A percentile compares a stretch with the other conserved stretches of the same genome.
phyloP scores from a whole-genome alignment of 768 basidiomycete genomes.

The Phaeotremella skinneri region DNA sequence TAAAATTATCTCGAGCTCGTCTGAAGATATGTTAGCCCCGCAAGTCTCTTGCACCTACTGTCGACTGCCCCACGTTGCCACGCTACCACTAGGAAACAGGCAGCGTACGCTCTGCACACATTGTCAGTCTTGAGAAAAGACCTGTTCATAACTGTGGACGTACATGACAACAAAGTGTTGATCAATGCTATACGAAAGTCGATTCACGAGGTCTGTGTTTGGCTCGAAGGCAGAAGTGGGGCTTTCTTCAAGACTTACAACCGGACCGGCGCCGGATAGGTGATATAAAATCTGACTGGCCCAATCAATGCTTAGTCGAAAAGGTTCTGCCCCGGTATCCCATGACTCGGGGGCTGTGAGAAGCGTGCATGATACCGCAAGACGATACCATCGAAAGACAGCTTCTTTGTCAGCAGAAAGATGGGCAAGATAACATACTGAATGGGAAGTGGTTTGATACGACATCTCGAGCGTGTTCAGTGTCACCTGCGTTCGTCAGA shows the following conservation, averaged over 20 bases:
- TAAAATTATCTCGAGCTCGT: background rate
- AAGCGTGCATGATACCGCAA: background rate
- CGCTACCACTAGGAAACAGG: background rate
- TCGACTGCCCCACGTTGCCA: background rate
- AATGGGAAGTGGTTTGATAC: background rate
- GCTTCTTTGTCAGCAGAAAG: background rate
- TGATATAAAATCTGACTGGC: background rate
- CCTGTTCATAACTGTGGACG: no score
- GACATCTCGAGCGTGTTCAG: no score
- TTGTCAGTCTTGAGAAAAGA: no score
- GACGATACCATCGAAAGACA: background rate
- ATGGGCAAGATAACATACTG: background rate
- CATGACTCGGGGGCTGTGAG: background rate
- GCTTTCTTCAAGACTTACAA: background rate
- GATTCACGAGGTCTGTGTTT: background rate
- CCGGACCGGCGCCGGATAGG: background rate
- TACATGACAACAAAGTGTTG: constrained; percentile 1
- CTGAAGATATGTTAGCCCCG: background rate
- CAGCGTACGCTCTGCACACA: no score
- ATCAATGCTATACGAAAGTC: background rate
- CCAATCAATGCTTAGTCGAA: background rate
- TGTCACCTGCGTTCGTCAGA: no score
- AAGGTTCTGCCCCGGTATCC: background rate
- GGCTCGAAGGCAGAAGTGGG: background rate
- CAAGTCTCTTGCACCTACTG: background rate